Percentiles rank a stretch among this genome's conserved stretches.
Conservation (phyloP, 2,329 filamentous ascomycete genomes). For the Cladosporium phlei region DNA sequence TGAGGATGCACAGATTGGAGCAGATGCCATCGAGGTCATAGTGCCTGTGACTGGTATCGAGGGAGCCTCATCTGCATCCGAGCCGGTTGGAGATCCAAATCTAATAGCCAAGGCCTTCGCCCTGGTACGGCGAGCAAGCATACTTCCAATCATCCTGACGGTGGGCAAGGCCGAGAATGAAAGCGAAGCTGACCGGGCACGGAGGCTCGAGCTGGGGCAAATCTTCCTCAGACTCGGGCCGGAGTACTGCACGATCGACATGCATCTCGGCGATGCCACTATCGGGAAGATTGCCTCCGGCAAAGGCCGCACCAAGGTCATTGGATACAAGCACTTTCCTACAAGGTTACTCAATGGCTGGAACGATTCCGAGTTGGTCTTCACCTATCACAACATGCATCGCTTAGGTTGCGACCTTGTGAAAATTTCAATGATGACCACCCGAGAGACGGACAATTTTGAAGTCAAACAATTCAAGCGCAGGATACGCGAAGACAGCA, state of each 20-base stretch:
- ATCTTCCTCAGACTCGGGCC: constrained; percentile 59
- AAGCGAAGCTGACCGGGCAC: constrained; percentile 5
- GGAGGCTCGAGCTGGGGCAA: constrained; percentile 41
- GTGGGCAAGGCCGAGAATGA: constrained; percentile 24
- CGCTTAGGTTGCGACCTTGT: constrained; percentile 58
- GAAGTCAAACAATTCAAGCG: constrained; percentile 54
- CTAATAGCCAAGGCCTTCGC: constrained; percentile 54
- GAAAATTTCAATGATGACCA: constrained; percentile 55
- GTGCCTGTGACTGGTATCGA: constrained; percentile 12
- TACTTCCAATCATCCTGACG: constrained; percentile 46
- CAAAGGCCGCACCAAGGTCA: constrained; percentile 56
- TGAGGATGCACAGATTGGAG: constrained; percentile 61
- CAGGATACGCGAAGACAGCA: constrained; percentile 33
- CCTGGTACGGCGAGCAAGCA: constrained; percentile 58
- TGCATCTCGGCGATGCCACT: constrained; percentile 51
- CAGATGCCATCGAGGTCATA: constrained; percentile 60
- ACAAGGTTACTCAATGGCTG: constrained; percentile 47
- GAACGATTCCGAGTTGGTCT: constrained; percentile 52
- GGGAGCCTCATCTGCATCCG: constrained; percentile 3
- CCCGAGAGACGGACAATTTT: constrained; percentile 58
- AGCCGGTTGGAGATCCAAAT: constrained; percentile 14
- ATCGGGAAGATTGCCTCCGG: constrained; percentile 48
- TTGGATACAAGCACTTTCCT: constrained; percentile 51
- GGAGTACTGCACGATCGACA: constrained; percentile 57
- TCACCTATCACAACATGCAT: constrained; percentile 56